Evolutionary conservation across 2,329 filamentous ascomycete species (phyloP), one percentile per base, ranked within the genome.

Genomic region (Thelonectria blattea): DNA sequence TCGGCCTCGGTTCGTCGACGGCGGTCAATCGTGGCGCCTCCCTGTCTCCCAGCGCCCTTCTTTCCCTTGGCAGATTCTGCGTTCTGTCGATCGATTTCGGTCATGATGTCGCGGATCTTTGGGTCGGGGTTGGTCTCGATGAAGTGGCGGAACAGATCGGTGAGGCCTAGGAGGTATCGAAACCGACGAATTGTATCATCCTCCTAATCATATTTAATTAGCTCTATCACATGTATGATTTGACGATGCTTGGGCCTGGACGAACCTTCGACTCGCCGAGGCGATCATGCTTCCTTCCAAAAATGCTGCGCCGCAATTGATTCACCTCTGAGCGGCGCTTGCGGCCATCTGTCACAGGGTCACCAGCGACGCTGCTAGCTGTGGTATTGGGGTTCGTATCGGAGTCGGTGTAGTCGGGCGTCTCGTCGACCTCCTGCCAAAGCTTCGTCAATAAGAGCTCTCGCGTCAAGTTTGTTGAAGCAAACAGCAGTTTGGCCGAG

Each of bases 81-180:
- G 74, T 98, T 96, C 74, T 97, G 93, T 48, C 92, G 89, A 77
- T 99, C 95, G 71, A 98, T 97, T 77, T 97, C 92, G 52, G 86
- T 85, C 85, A 98, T 95, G 69, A 97, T 92, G 60, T 96, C 91
- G 70, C 94, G 91, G 72, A 98, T 95, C 70, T 91, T 92, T 15
- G 95, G 94, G 73, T 99, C 93, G 5, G 93, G 94, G 73, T 97
- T 99, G 9, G 93, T 92, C 74, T 98, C 93, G 79, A 99, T 99
- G 77, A 99, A 99, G 79, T 99, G 95, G 66, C 96, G 92, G 81
- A 99, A 99, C 18, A 99, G 83, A 72, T 99, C 95, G 15, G 95
- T 99, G 53, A 99, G 83, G 24, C 96, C 96, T 14, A 99, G 85
- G 1, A 99, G 85, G 75, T 99, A 99, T 65, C 93, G 89, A 75